Evolutionary conservation across 495 filamentous ascomycete species (phyloP).

Genomic region (Neurospora sp.): DNA sequence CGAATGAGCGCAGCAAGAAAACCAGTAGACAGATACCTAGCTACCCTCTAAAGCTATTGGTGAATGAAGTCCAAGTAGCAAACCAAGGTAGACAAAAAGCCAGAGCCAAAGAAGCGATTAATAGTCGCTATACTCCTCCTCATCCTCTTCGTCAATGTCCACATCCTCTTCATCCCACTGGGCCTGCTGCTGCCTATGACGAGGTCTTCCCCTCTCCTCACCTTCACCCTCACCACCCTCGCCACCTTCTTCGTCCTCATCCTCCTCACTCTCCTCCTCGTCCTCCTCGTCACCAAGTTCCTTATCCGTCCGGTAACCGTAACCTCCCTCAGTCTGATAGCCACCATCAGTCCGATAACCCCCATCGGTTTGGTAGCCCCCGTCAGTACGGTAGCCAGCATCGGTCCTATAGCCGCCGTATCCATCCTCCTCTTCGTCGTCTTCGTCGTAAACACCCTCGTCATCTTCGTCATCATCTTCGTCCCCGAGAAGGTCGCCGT

Average conservation of each 20-base stretch:
- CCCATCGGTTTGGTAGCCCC: neutral
- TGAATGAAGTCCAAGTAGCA: neutral
- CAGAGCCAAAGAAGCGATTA: neutral
- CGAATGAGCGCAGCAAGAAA: neutral
- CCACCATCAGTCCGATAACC: neutral
- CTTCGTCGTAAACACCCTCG: constrained; percentile 7
- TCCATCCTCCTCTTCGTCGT: constrained; percentile 4
- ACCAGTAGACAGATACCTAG: neutral
- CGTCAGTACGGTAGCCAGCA: neutral
- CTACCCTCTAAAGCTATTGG: neutral
- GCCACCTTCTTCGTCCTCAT: neutral
- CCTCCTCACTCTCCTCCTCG: constrained; percentile 7
- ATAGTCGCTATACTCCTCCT: constrained; percentile 4
- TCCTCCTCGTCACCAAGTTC: constrained; percentile 8
- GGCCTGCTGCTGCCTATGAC: neutral
- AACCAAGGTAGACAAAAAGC: neutral
- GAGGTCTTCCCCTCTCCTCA: neutral
- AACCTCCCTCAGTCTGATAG: neutral
- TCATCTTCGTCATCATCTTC: constrained; percentile 13
- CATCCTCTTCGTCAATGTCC: neutral
- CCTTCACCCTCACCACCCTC: neutral
- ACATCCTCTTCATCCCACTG: neutral
- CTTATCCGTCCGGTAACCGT: constrained; percentile 8
- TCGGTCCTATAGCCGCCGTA: neutral
- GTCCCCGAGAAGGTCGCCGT: constrained; percentile 6